Percentiles rank a stretch among this genome's conserved stretches.
Conservation (phyloP, 768 basidiomycete genomes). For the Serendipita indica region DNA sequence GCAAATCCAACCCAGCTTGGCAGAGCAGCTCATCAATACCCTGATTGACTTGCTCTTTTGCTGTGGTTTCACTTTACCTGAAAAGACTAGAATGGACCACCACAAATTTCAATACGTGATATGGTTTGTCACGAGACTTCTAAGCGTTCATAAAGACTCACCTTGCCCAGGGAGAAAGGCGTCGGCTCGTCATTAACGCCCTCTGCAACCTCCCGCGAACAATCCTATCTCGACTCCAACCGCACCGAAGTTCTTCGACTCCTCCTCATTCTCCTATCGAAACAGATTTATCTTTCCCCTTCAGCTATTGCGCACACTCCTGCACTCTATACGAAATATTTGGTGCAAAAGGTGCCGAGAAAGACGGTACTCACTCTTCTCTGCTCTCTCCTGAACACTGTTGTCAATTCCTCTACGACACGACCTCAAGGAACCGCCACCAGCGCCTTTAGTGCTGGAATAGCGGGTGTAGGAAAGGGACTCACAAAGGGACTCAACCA, state of each 20-base stretch:
- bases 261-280: conserved; percentile 73
- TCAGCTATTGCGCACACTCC: conserved; percentile 53
- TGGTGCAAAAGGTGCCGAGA: conserved; percentile 61
- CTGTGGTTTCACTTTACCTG: conserved; percentile 83
- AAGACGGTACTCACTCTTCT: conserved; percentile 80
- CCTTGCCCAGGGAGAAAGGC: conserved; percentile 91
- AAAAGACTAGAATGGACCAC: conserved; percentile 57
- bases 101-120: conserved; percentile 79
- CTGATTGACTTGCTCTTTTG: conserved; percentile 82
- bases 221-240: conserved; percentile 44
- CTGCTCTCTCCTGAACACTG: conserved; percentile 87
- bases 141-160: conserved; percentile 10
- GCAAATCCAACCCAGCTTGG: conserved; percentile 43
- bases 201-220: conserved; percentile 35
- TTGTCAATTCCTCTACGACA: conserved; percentile 48
- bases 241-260: conserved; percentile 83
- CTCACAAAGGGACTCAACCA: conserved; percentile 22
- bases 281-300: conserved; percentile 74
- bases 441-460: conserved; percentile 13
- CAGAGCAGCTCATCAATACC: conserved; percentile 63
- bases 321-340: conserved; percentile 53
- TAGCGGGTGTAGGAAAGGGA: conserved; percentile 15
- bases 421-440: conserved; percentile 5
- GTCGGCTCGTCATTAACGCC: conserved; percentile 75
- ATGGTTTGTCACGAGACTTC: conserved; percentile 31